Conservation (phyloP, 78 protist genomes). For the Abeoforma whisleri region DNA sequence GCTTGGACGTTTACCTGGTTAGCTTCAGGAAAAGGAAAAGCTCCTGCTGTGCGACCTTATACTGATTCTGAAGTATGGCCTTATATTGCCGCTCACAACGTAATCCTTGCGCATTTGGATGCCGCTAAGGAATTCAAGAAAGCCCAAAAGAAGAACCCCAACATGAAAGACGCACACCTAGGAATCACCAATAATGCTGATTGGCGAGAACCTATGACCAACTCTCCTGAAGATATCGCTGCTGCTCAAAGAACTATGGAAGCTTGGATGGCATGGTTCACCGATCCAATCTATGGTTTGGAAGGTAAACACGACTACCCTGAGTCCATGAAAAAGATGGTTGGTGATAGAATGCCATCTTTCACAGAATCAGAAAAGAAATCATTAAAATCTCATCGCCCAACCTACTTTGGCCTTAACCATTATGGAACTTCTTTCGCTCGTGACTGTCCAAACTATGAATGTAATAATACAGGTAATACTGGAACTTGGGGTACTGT, state of each 20-base stretch:
- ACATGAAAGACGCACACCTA: neutral
- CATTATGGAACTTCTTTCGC: slow-evolving; percentile 40
- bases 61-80: slow-evolving; percentile 29
- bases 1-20: slow-evolving; percentile 13
- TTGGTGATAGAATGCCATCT: slow-evolving; percentile 46
- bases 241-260: neutral
- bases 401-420: slow-evolving; percentile 57
- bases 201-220: slow-evolving; percentile 2
- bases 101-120: slow-evolving; percentile 41
- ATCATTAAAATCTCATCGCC: neutral
- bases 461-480: neutral
- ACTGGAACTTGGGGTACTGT: neutral
- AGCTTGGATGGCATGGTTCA: slow-evolving; percentile 16
- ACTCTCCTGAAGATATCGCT: slow-evolving; percentile 3
- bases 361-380: slow-evolving; percentile 11
- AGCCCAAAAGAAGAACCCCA: neutral
- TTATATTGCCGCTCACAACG: slow-evolving; percentile 38
- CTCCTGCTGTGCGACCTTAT: slow-evolving; percentile 37
- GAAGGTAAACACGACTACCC: slow-evolving; percentile 15
- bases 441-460: neutral
- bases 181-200: neutral
- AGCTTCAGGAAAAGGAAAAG: slow-evolving; percentile 43
- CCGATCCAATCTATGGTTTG: slow-evolving; percentile 7
- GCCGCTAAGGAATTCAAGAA: slow-evolving; percentile 27
- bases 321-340: slow-evolving; percentile 17